Percentiles rank a stretch among this genome's conserved stretches.
Conservation (phyloP, 768 basidiomycete genomes). For the Lactarius indigo region DNA sequence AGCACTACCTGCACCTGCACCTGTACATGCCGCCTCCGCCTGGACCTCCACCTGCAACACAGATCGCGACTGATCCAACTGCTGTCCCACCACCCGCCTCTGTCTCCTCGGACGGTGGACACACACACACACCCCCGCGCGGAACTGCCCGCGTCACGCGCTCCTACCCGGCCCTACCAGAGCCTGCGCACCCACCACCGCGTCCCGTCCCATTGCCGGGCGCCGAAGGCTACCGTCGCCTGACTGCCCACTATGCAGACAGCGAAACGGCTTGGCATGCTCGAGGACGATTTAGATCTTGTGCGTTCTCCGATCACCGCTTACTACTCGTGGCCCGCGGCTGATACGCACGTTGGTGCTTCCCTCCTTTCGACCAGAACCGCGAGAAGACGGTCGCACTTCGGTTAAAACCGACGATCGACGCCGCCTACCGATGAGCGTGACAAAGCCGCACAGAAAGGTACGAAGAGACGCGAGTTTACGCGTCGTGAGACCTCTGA, state of each 20-base stretch:
- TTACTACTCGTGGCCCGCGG: not conserved
- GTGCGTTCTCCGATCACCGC: slow-evolving; percentile 2
- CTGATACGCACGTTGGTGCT: not conserved
- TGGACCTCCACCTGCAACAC: not conserved
- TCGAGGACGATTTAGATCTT: not conserved
- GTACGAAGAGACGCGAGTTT: not conserved
- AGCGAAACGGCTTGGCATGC: slow-evolving; percentile 3
- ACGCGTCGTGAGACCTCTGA: no score
- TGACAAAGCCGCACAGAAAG: not conserved
- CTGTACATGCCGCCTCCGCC: not conserved
- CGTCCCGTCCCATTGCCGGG: not conserved
- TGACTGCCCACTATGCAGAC: not conserved
- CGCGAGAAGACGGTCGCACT: not conserved
- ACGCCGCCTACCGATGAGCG: not conserved
- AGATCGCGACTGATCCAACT: not conserved
- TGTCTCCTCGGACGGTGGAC: not conserved
- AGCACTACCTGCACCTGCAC: not conserved
- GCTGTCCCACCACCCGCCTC: not conserved
- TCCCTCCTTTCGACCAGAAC: not conserved
- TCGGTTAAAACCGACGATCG: slow-evolving; percentile 7
- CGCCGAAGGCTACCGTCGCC: not conserved
- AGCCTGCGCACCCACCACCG: not conserved
- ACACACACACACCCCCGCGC: not conserved
- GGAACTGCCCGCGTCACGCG: not conserved
- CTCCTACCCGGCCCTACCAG: not conserved